phyloP scores from a whole-genome alignment of 176 grass and related monocot species.

The Rhynchospora pubera region DNA sequence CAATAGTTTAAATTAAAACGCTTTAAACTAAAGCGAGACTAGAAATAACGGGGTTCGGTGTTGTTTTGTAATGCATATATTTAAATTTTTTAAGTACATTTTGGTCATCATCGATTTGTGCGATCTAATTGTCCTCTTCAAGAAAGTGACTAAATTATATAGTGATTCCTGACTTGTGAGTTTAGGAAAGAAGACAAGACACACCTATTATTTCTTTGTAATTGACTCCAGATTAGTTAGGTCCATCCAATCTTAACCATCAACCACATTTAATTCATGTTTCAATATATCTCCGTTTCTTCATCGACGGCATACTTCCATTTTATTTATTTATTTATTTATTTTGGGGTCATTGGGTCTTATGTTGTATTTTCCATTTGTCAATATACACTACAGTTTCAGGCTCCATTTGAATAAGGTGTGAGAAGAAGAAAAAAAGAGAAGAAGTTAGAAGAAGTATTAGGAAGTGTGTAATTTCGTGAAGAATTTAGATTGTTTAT shows the following conservation, averaged over 20 bases:
- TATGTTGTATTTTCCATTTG: neutral
- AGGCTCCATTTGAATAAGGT: too few species aligned
- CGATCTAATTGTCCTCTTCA: too few species aligned
- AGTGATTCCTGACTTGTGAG: neutral
- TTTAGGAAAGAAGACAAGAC: neutral
- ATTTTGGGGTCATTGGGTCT: too few species aligned
- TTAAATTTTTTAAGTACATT: neutral
- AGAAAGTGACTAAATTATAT: too few species aligned
- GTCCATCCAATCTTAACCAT: neutral
- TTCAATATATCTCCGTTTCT: neutral
- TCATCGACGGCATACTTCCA: neutral
- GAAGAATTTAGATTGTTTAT: too few species aligned
- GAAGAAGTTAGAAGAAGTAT: too few species aligned
- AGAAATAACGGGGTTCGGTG: neutral
- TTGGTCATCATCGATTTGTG: neutral
- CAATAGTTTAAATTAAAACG: neutral
- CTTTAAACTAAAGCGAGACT: neutral
- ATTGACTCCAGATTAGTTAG: conserved; percentile 7
- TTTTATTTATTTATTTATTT: too few species aligned
- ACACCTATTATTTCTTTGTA: neutral
- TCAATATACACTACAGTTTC: too few species aligned
- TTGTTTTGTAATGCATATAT: neutral
- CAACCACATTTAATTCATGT: neutral
- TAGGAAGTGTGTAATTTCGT: too few species aligned
- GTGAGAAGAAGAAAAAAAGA: too few species aligned